Conservation (phyloP, 2,329 filamentous ascomycete species). For the Myriosclerotinia curreyana region DNA sequence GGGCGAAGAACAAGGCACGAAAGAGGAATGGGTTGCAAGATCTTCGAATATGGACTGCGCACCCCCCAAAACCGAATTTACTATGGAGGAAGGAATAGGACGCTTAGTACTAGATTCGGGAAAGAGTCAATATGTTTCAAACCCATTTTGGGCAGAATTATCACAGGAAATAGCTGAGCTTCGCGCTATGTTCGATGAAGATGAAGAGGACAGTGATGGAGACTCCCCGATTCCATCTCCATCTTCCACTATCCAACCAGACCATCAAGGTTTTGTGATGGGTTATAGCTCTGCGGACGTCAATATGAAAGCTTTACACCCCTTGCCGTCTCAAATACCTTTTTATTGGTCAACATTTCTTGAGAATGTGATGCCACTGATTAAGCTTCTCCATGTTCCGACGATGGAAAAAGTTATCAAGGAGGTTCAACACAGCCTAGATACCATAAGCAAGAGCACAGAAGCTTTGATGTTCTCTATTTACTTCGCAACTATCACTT, state of each 20-base stretch:
- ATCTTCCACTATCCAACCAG: constrained; percentile 56
- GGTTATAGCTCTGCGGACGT: constrained; percentile 70
- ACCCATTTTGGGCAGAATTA: constrained; percentile 70
- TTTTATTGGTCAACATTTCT: constrained; percentile 69
- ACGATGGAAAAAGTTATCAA: constrained; percentile 61
- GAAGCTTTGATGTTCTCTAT: constrained; percentile 54
- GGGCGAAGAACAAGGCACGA: constrained; percentile 34
- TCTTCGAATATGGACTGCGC: constrained; percentile 31
- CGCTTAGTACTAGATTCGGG: constrained; percentile 67
- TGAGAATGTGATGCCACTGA: constrained; percentile 70
- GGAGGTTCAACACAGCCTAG: constrained; percentile 57
- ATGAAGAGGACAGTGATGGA: constrained; percentile 34
- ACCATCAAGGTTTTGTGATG: constrained; percentile 70
- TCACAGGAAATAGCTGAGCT: constrained; percentile 51
- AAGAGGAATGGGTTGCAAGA: constrained; percentile 32
- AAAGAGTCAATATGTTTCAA: constrained; percentile 70
- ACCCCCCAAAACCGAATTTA: constrained; percentile 31
- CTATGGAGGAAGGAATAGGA: constrained; percentile 51
- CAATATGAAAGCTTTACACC: constrained; percentile 62
- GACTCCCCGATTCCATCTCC: constrained; percentile 37
- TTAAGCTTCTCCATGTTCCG: constrained; percentile 70
- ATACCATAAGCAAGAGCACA: constrained; percentile 49
- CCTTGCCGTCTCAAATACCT: constrained; percentile 60
- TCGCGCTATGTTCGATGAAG: constrained; percentile 36
- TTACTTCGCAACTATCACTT: constrained; percentile 53